Percentiles rank a stretch among this genome's conserved stretches.
phyloP scores from a whole-genome alignment of 2,329 filamentous ascomycete species.

The Westerdykella sp. region DNA sequence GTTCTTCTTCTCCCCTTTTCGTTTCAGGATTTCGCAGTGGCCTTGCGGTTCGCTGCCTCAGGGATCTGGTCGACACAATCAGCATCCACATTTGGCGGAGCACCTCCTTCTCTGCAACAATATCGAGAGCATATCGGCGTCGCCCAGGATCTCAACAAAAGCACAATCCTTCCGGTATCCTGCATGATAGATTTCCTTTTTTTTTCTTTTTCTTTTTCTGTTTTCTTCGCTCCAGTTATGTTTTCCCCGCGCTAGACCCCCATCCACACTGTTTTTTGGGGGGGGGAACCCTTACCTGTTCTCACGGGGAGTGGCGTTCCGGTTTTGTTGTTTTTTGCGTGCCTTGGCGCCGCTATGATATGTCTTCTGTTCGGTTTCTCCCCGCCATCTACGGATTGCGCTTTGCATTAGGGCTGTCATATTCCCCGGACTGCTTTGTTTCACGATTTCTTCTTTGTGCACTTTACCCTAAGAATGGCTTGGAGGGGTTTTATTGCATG shows the following conservation, averaged over 20 bases:
- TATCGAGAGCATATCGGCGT: not conserved
- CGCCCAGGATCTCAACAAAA: conserved; percentile 29
- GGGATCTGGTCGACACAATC: no score
- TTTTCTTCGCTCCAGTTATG: conserved; percentile 11
- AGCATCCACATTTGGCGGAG: no score
- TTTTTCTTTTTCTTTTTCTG: conserved; percentile 10
- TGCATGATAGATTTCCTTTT: conserved; percentile 37
- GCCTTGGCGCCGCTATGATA: conserved; percentile 16
- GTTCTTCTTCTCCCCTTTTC: no score
- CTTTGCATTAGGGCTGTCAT: conserved; percentile 11
- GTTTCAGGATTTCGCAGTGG: no score
- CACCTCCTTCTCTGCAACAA: not conserved
- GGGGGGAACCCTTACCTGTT: conserved; percentile 31
- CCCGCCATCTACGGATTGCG: conserved; percentile 12
- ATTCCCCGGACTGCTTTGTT: conserved; percentile 10
- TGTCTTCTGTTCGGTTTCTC: conserved; percentile 11
- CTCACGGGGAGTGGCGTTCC: conserved; percentile 30
- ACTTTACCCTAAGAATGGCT: conserved; percentile 23
- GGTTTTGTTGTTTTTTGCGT: conserved; percentile 13
- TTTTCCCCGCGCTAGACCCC: conserved; percentile 25
- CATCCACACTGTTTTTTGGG: conserved; percentile 22
- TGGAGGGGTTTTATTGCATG: conserved; percentile 15
- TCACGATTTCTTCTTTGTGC: conserved; percentile 26
- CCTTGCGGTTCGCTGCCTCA: no score
- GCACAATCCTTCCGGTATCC: conserved; percentile 31